Conservation (phyloP, 345 rosid genomes). For the Melaleuca alternifolia region DNA sequence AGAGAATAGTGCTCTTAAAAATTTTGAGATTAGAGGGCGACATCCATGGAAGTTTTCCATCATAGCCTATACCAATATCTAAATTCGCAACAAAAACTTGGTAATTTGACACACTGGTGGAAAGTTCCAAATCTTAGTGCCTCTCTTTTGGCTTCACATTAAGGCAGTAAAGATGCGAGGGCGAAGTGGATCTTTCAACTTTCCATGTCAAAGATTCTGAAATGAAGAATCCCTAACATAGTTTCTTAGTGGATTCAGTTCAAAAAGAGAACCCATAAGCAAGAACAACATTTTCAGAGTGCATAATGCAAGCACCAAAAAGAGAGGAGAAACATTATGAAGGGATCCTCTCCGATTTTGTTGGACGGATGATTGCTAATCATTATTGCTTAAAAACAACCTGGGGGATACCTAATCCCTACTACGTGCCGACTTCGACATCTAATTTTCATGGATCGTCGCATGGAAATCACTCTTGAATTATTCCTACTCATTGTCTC, state of each 20-base stretch:
- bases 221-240: background rate
- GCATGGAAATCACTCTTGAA: background rate
- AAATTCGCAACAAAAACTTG: slow-evolving; percentile 83
- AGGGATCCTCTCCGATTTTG: no score
- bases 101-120: background rate
- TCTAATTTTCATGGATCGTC: background rate
- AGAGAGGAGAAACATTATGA: background rate
- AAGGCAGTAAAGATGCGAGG: background rate
- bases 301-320: background rate
- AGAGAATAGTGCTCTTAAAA: slow-evolving; percentile 69
- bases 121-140: background rate
- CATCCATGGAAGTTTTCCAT: slow-evolving; percentile 74
- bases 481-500: background rate
- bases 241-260: background rate
- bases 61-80: slow-evolving; percentile 77
- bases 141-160: background rate
- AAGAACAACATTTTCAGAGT: background rate
- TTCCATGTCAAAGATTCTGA: background rate
- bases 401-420: background rate
- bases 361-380: background rate
- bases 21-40: slow-evolving; percentile 15
- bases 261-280: background rate
- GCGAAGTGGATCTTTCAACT: background rate
- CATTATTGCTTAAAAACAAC: background rate
- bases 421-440: background rate